Evolutionary conservation across 352 stramenopile species (phyloP).

Genomic region (Plasmopara muralis): DNA sequence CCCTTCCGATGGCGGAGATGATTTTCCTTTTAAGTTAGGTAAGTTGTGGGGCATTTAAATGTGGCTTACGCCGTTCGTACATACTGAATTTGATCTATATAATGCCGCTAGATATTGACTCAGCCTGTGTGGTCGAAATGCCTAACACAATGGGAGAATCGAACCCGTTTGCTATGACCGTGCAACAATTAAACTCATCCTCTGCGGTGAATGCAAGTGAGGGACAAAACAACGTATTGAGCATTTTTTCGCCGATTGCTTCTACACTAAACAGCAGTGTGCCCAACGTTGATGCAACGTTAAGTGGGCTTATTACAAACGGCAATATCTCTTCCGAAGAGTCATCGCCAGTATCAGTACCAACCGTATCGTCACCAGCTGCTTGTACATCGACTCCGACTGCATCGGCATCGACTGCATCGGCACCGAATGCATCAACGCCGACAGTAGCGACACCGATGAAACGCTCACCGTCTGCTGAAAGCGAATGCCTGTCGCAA

Average conservation of each 20-base stretch:
- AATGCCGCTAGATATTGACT: slow-evolving; percentile 12
- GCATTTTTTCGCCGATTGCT: slow-evolving; percentile 59
- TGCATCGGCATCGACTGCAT: too few species aligned
- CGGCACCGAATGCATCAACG: too few species aligned
- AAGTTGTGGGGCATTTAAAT: neutral
- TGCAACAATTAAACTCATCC: slow-evolving; percentile 16
- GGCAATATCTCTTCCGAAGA: slow-evolving; percentile 1
- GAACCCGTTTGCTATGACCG: slow-evolving; percentile 30
- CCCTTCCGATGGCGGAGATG: slow-evolving; percentile 17
- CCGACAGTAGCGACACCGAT: neutral
- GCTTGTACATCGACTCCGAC: slow-evolving; percentile 1
- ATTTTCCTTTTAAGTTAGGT: slow-evolving; percentile 26
- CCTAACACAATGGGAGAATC: slow-evolving; percentile 26
- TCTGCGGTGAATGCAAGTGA: slow-evolving; percentile 10
- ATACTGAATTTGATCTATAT: too few species aligned
- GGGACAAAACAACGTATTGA: slow-evolving; percentile 57
- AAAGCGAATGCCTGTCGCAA: slow-evolving; percentile 1
- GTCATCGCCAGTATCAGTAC: neutral
- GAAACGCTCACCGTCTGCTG: slow-evolving; percentile 1
- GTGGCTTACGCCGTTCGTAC: too few species aligned
- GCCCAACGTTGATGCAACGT: slow-evolving; percentile 9
- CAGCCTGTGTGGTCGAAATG: slow-evolving; percentile 47
- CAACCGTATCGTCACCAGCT: too few species aligned
- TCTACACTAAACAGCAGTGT: slow-evolving; percentile 18
- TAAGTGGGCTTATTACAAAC: slow-evolving; percentile 28